phyloP scores from a whole-genome alignment of 257 asterid species.

The Coffea canephora region DNA sequence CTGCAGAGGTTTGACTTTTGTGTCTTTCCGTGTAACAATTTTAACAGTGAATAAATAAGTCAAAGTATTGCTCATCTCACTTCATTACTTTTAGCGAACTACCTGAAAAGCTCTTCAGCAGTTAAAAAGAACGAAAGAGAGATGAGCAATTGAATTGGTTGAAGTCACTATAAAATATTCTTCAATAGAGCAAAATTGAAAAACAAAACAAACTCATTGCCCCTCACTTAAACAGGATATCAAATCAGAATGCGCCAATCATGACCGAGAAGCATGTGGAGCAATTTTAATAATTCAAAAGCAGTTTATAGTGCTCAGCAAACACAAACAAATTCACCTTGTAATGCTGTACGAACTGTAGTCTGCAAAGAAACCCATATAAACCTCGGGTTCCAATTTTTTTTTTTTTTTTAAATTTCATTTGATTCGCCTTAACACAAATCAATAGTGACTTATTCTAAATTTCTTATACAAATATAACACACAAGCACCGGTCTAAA shows the following conservation, averaged over 20 bases:
- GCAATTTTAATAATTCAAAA: neutral
- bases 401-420: too few relatives aligned
- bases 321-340: neutral
- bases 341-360: neutral
- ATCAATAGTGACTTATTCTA: neutral
- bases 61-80: neutral
- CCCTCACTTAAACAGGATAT: neutral
- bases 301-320: neutral
- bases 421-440: neutral
- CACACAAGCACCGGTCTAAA: too few relatives aligned
- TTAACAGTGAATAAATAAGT: neutral
- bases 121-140: slow-evolving; percentile 1
- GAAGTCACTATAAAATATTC: neutral
- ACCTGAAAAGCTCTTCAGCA: neutral
- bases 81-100: neutral
- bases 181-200: neutral
- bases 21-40: neutral
- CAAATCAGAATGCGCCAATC: neutral
- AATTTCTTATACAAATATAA: too few relatives aligned
- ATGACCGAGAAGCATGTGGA: neutral
- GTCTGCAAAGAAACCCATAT: neutral
- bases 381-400: neutral
- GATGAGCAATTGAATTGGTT: neutral
- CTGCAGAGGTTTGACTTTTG: neutral
- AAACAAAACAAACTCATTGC: neutral